These are phyloP conservation scores for Suillus placidus DNA, from an alignment of 768 basidiomycete genomes.

Conservation along the genomic window DNA sequence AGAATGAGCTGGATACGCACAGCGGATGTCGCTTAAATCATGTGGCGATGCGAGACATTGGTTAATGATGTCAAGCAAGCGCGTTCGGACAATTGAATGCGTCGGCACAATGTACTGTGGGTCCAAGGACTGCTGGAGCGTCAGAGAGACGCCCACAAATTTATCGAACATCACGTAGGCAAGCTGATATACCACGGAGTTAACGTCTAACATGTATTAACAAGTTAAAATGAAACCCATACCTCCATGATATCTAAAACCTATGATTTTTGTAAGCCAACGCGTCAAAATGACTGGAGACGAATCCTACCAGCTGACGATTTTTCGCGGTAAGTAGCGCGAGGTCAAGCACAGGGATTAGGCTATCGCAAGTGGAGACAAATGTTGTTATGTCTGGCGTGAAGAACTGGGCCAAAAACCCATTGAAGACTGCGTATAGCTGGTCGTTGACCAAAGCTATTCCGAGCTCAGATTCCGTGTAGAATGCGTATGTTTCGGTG, in stretches of 20 bases:
- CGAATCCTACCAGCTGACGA: not conserved
- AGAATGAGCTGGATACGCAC: not conserved
- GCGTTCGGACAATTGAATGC: not conserved
- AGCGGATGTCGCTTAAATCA: not conserved
- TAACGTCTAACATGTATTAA: not conserved
- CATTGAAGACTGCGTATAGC: not conserved
- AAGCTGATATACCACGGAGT: not conserved
- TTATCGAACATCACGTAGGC: not conserved
- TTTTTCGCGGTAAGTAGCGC: not conserved
- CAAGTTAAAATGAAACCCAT: too few species aligned
- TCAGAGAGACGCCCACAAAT: not conserved
- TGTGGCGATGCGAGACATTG: not conserved
- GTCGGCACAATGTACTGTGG: not conserved
- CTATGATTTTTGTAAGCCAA: not conserved
- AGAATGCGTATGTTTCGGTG: not conserved
- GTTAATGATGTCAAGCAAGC: not conserved
- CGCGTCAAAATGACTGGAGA: not conserved
- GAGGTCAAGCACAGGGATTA: not conserved
- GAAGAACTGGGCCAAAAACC: not conserved
- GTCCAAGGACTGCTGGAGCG: not conserved
- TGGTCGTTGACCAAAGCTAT: not conserved
- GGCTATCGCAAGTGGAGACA: not conserved
- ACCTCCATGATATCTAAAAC: constrained; percentile 1
- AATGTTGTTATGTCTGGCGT: not conserved
- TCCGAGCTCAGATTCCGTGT: not conserved